Conservation (phyloP, 139 green algal genomes). For the Coelastrella sp. region DNA sequence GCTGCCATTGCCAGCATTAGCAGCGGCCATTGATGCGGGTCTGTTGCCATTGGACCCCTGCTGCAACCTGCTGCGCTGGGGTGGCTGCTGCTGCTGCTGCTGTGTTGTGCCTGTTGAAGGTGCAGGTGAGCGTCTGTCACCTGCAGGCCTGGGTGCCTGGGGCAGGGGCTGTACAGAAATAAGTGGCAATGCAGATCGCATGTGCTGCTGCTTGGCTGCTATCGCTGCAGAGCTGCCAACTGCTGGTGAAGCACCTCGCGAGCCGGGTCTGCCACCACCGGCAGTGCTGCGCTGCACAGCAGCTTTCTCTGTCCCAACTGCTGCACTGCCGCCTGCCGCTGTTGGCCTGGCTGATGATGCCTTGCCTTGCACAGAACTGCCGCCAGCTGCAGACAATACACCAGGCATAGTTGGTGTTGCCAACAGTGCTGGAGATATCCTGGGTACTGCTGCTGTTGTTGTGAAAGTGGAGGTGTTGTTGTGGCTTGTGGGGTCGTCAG, state of each 20-base stretch:
- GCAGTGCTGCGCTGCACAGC: neutral
- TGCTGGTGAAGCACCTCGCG: conserved; percentile 19
- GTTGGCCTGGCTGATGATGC: neutral
- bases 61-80: neutral
- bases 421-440: neutral
- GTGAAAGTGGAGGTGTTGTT: neutral
- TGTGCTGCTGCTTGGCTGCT: conserved; percentile 35
- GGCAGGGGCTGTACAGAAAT: conserved; percentile 33
- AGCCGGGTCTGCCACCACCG: neutral
- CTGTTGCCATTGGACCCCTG: neutral
- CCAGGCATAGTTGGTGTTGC: neutral
- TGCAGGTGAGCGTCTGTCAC: conserved; percentile 4
- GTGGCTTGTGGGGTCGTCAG: neutral
- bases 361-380: neutral
- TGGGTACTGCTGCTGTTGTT: neutral
- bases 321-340: neutral
- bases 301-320: neutral
- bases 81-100: conserved; percentile 6
- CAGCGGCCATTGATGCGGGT: conserved; percentile 12
- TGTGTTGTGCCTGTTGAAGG: neutral
- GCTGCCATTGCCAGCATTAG: neutral
- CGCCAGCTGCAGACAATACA: neutral
- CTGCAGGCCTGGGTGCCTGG: conserved; percentile 1
- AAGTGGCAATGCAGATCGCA: conserved; percentile 15
- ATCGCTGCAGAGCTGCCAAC: neutral